Base-by-base conservation (phyloP, 148 eudicot species). In the Hydrangea macrophylla region DNA sequence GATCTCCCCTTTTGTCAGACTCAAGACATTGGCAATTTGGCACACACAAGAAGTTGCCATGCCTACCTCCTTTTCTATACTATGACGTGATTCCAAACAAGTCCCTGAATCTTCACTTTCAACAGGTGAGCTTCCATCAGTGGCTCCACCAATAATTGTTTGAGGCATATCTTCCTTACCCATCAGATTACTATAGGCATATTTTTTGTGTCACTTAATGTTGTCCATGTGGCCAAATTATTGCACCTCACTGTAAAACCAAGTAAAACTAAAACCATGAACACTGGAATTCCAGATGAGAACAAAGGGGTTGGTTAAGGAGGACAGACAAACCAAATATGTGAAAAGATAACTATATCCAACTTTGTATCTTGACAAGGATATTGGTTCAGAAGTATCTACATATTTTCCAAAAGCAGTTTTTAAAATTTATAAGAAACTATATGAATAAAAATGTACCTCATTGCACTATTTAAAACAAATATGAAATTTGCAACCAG, bases 1-100 rank as follows among this genome's bases (percentile, higher is more conserved):
- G 72, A 73, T 92, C 92, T 36, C 98, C 98, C 62, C 79, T 78
- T 84, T 68, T 81, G 72, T 92, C 98, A 59, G 96, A 83, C 75
- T 89, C 96, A 36, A 63, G 75, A 76, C 98, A 92, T 9, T 92
- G 98, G n/a, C n/a, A n/a, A n/a, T n/a, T n/a, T n/a, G n/a, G 67
- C 98, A 92, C 62, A 92, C 98, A 36, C 98, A 91, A 68, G 96
- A 92, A 76, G 93, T 59, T 18, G 86, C 78, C 75, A 84, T 68
- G 33, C 85, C 90, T 23, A 83, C 63, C 24, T 87, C 97, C 65
- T 75, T 79, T 56, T 84, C 92, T 62, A 65, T 58, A 78, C 88
- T 84, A 55, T 72, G 66, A 39, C 79, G 67, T 58, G 97, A 84
- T 32, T 67, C 69, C 48, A 73, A 62, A 36, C 82, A 88, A 54